phyloP scores from a whole-genome alignment of 495 filamentous ascomycete species.

The Aspergillus taichungensis region DNA sequence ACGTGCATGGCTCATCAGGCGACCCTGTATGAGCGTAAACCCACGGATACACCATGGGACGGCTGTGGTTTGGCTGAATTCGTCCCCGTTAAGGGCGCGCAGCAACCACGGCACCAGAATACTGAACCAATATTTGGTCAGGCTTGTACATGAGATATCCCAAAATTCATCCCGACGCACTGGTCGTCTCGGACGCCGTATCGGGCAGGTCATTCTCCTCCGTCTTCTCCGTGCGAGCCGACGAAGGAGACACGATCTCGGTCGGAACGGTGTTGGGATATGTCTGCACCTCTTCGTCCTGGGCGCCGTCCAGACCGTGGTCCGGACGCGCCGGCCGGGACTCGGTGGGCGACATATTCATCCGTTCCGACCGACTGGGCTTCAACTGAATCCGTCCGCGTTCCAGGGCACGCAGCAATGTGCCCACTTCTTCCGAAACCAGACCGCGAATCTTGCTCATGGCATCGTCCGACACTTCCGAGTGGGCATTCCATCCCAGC shows the following conservation, averaged over 20 bases:
- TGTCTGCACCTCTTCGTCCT: slow-evolving; percentile 18
- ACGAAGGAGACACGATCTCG: slow-evolving; percentile 20
- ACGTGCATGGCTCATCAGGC: no score
- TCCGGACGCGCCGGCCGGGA: slow-evolving; percentile 17
- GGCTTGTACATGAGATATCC: no score
- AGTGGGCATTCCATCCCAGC: slow-evolving; percentile 32
- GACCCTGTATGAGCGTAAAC: no score
- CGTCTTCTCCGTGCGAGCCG: slow-evolving; percentile 6
- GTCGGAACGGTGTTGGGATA: slow-evolving; percentile 24
- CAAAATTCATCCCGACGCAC: slow-evolving; percentile 1
- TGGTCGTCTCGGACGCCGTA: slow-evolving; percentile 21
- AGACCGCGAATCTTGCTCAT: slow-evolving; percentile 33
- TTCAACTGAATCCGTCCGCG: slow-evolving; percentile 27
- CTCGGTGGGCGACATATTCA: slow-evolving; percentile 25
- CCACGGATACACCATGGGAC: no score
- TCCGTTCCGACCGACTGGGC: slow-evolving; percentile 24
- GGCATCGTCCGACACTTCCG: slow-evolving; percentile 30
- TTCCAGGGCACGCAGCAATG: slow-evolving; percentile 29
- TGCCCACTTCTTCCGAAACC: slow-evolving; percentile 28
- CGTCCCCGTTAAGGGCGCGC: no score
- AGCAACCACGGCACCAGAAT: no score
- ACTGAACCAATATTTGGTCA: no score
- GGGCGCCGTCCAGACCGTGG: slow-evolving; percentile 9
- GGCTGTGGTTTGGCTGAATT: no score
- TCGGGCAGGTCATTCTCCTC: slow-evolving; percentile 18